Conservation (phyloP, 202 grass and related monocot genomes). For the Dendrocalamus latiflorus region DNA sequence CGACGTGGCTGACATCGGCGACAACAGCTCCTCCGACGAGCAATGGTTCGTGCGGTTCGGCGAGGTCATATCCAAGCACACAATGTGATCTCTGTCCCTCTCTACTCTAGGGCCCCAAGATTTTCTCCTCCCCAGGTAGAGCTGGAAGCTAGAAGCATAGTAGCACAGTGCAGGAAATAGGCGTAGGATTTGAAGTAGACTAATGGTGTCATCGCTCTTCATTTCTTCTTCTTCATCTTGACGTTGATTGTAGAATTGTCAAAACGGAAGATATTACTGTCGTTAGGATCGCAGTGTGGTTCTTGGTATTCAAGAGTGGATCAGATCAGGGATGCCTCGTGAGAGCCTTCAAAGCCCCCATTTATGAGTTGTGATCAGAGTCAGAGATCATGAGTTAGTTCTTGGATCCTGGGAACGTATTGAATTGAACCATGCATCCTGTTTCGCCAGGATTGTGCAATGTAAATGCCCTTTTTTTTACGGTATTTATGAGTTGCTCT, state of each 20-base stretch:
- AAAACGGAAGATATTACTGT: neutral
- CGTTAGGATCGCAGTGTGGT: neutral
- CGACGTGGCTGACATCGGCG: constrained; percentile 32
- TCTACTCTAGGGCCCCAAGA: neutral
- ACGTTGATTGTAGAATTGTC: neutral
- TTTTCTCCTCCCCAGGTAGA: constrained; percentile 34
- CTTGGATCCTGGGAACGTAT: constrained; percentile 44
- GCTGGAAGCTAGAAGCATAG: constrained; percentile 29
- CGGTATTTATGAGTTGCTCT: constrained; percentile 19
- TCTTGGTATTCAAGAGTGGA: too few relatives aligned
- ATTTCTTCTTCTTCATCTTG: neutral
- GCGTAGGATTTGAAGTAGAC: constrained; percentile 28
- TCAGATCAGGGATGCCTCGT: constrained; percentile 36
- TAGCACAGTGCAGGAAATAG: constrained; percentile 59
- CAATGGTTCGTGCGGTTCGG: constrained; percentile 95
- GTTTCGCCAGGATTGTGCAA: constrained; percentile 17
- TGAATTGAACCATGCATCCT: constrained; percentile 34
- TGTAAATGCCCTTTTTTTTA: constrained; percentile 35
- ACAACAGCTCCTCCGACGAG: constrained; percentile 71
- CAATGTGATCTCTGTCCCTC: constrained; percentile 48
- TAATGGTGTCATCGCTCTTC: constrained; percentile 19
- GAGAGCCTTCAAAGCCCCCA: constrained; percentile 25
- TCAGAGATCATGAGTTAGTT: neutral
- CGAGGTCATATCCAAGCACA: constrained; percentile 94
- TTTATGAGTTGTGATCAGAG: constrained; percentile 28